phyloP scores from a whole-genome alignment of 2,329 filamentous ascomycete genomes.

The Macrophomina tecta region DNA sequence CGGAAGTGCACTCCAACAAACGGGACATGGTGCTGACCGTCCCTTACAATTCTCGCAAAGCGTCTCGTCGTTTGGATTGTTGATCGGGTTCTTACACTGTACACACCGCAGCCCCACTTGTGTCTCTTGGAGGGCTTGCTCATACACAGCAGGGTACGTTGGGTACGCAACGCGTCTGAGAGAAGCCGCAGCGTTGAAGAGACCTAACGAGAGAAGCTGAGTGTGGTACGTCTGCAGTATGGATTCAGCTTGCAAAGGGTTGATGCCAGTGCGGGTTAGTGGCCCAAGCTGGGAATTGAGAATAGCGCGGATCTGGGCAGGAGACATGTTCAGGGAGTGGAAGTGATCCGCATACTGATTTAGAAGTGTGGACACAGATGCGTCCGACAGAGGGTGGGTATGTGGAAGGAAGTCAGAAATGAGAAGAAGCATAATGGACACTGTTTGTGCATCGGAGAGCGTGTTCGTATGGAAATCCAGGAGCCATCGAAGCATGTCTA shows the following conservation, averaged over 20 bases:
- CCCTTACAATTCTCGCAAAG: slow-evolving; percentile 58
- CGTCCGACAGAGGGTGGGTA: slow-evolving; percentile 43
- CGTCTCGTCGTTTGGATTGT: slow-evolving; percentile 57
- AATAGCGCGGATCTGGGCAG: slow-evolving; percentile 48
- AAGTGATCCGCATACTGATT: slow-evolving; percentile 49
- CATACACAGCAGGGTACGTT: slow-evolving; percentile 62
- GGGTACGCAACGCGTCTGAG: slow-evolving; percentile 63
- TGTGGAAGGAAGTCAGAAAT: slow-evolving; percentile 53
- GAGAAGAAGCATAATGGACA: slow-evolving; percentile 54
- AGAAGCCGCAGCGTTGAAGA: slow-evolving; percentile 60
- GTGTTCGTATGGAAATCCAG: slow-evolving; percentile 49
- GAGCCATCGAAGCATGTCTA: slow-evolving; percentile 50
- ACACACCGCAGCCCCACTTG: slow-evolving; percentile 62
- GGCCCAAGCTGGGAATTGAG: slow-evolving; percentile 48
- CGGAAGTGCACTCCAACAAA: slow-evolving; percentile 52
- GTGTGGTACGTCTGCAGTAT: slow-evolving; percentile 65
- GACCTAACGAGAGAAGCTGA: slow-evolving; percentile 55
- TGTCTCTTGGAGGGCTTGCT: slow-evolving; percentile 61
- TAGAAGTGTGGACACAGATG: slow-evolving; percentile 37
- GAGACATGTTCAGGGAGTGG: slow-evolving; percentile 43
- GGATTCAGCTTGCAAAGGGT: slow-evolving; percentile 59
- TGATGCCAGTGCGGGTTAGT: slow-evolving; percentile 51
- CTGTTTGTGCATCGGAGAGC: slow-evolving; percentile 54
- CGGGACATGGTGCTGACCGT: slow-evolving; percentile 50
- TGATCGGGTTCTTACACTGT: slow-evolving; percentile 62